Evolutionary conservation across 2,329 filamentous ascomycete genomes (phyloP).

Genomic region (Cryphonectria nitschkei): DNA sequence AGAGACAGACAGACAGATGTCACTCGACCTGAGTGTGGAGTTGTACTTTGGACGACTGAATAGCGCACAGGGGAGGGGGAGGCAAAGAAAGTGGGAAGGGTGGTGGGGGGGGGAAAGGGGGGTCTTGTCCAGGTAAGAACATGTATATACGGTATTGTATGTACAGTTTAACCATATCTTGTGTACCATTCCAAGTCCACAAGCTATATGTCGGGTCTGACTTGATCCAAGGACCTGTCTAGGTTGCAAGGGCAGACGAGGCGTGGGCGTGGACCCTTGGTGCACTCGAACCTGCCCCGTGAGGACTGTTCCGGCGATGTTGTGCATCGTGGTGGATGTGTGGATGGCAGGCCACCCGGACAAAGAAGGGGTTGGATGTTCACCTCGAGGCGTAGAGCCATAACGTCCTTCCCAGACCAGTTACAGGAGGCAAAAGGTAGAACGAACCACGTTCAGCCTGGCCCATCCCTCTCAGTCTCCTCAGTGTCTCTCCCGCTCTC

Average conservation of each 20-base stretch:
- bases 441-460: neutral
- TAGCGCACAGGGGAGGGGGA: too few species aligned
- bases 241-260: neutral
- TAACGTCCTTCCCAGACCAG: slow-evolving; percentile 13
- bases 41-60: neutral
- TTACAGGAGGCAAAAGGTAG: slow-evolving; percentile 7
- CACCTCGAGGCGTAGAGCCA: neutral
- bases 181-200: neutral
- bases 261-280: slow-evolving; percentile 15
- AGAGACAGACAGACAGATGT: neutral
- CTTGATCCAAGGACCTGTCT: slow-evolving; percentile 6
- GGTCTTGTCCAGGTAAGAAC: slow-evolving; percentile 4
- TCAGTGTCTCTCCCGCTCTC: neutral
- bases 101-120: neutral
- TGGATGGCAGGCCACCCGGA: slow-evolving; percentile 8
- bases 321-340: slow-evolving; percentile 18
- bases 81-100: neutral
- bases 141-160: neutral
- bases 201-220: slow-evolving; percentile 21
- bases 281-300: slow-evolving; percentile 12
- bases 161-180: neutral
- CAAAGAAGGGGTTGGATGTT: slow-evolving; percentile 5
- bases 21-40: neutral
- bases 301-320: slow-evolving; percentile 23
- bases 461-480: neutral